phyloP scores from a whole-genome alignment of 768 basidiomycete genomes.

The Boletales sp. region DNA sequence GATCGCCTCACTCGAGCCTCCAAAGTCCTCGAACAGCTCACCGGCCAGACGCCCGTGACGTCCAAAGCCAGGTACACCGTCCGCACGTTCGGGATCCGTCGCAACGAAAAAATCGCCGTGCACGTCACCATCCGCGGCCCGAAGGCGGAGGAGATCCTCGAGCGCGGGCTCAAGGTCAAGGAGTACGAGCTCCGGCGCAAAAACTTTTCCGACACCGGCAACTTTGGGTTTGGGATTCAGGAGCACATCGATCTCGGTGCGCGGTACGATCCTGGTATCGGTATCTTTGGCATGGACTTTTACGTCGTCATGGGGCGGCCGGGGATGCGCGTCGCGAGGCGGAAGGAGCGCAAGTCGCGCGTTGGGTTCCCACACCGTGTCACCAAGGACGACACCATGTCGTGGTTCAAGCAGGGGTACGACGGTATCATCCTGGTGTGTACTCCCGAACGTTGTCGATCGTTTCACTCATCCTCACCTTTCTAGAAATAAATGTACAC shows the following conservation, averaged over 20 bases:
- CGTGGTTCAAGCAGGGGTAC: conserved; percentile 99
- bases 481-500: conserved; percentile 25
- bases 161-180: conserved; percentile 99
- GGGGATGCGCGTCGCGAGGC: conserved; percentile 84
- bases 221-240: conserved; percentile 99
- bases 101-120: conserved; percentile 99
- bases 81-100: conserved; percentile 97
- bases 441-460: conserved; percentile 3
- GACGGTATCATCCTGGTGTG: conserved; percentile 94
- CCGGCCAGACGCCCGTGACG: conserved; percentile 98
- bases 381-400: conserved; percentile 93
- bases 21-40: conserved; percentile 98
- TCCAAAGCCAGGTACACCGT: conserved; percentile 99
- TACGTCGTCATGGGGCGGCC: conserved; percentile 97
- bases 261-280: conserved; percentile 96
- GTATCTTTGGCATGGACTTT: conserved; percentile 99
- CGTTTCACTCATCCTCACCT: background rate
- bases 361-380: conserved; percentile 88
- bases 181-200: conserved; percentile 97
- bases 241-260: conserved; percentile 99
- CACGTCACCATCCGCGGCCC: conserved; percentile 99
- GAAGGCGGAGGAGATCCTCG: conserved; percentile 99
- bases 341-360: conserved; percentile 85
- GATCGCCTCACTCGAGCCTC: conserved; percentile 98
- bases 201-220: conserved; percentile 98